Percentiles rank a stretch among this genome's conserved stretches.
These are phyloP conservation scores for Fusarium marasasianum DNA, from an alignment of 2,329 filamentous ascomycete species.

Conservation along the genomic window DNA sequence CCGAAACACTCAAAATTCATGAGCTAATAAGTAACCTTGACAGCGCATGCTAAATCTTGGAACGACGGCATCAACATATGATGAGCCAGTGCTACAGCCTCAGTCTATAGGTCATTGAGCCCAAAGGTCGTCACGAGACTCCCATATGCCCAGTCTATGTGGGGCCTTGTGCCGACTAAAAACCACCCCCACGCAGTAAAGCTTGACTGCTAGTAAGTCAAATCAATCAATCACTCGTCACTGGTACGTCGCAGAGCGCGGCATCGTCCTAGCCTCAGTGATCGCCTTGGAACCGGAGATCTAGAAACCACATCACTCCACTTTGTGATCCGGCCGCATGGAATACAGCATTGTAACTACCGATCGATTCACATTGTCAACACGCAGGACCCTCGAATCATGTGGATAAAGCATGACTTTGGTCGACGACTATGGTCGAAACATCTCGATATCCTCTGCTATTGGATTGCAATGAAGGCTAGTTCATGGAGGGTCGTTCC, in stretches of 20 bases:
- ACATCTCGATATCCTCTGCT: neutral
- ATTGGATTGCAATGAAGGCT: neutral
- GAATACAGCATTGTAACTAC: conserved; percentile 4
- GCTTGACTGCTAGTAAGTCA: conserved; percentile 32
- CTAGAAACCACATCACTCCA: conserved; percentile 13
- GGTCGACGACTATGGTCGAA: neutral
- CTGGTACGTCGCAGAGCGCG: conserved; percentile 28
- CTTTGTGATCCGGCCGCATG: conserved; percentile 17
- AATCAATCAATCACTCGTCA: conserved; percentile 4
- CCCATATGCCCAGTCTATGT: conserved; percentile 17
- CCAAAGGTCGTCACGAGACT: conserved; percentile 29
- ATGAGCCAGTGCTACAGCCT: neutral
- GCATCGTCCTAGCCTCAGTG: conserved; percentile 16
- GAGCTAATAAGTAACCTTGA: neutral
- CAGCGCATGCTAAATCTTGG: neutral
- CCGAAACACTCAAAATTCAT: neutral
- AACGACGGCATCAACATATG: neutral
- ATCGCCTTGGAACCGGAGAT: conserved; percentile 27
- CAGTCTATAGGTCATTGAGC: neutral
- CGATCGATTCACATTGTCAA: conserved; percentile 23
- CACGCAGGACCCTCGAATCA: conserved; percentile 26
- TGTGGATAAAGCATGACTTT: conserved; percentile 29
- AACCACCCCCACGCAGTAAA: conserved; percentile 34
- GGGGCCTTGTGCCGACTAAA: conserved; percentile 19
- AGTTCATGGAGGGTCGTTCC: neutral